Evolutionary conservation across 805 yeast species (phyloP), one percentile per base, ranked within the genome.

Genomic region (Limtongia smithiae): DNA sequence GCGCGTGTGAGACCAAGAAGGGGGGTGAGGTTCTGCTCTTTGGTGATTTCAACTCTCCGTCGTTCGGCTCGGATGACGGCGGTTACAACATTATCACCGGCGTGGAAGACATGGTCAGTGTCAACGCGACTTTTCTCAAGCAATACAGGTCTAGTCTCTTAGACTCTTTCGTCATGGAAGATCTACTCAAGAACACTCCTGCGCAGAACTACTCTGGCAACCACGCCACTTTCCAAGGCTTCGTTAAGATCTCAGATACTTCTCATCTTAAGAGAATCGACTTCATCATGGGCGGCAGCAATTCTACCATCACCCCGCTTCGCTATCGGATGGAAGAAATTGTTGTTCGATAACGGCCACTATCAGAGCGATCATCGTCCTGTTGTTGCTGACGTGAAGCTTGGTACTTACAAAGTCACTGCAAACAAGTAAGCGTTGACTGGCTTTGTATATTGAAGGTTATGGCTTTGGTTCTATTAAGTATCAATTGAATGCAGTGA

Each of bases 21-120:
- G 37, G 40, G 14, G 30, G 24, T 14, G 27, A 22, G 8, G 44
- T 38, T 18, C 24, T 41, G n/a, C 20, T 36, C 21, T 43, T 30
- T 24, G 49, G 51, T 9, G 51, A 48, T 27, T 48, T 48, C 44
- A 48, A 48, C 28, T 48, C 51, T 9, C 48, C 28, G 31, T 37
- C 51, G 14, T 24, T 43, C 14, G 51, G 51, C 3, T 5, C 35
- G 15, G 30, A 15, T 20, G 30, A 44, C 15, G 47, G 37, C 20
- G 51, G 51, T 1, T 48, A 48, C 24, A 31, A 35, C 14, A 48
- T 48, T 40, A 48, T 44, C 34, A 44, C 48, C 14, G 51, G 51
- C 9, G 48, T 14, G 18, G 5, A 15, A 15, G 49, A 36, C 9
- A 8, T 32, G 33, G 7, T 47, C 5, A 7, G 48, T 14, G 42